These are phyloP conservation scores for Tuber microsphaerosporum DNA, from an alignment of 495 filamentous ascomycete genomes.

Conservation along the genomic window DNA sequence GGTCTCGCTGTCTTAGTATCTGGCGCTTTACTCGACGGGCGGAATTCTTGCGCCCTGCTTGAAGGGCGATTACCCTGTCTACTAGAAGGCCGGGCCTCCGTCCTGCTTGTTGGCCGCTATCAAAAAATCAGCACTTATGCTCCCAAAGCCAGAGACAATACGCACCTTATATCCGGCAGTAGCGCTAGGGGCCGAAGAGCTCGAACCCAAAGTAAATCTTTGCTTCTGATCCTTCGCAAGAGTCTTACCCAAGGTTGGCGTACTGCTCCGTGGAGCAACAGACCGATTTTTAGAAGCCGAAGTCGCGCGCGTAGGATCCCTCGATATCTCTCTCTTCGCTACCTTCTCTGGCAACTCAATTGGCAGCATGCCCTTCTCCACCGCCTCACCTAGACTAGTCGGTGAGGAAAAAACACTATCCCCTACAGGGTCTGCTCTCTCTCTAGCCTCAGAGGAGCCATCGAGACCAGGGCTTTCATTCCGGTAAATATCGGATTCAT, in stretches of 20 bases:
- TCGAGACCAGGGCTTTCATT: slow-evolving; percentile 9
- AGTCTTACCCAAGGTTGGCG: neutral
- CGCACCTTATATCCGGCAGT: neutral
- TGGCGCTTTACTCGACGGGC: neutral
- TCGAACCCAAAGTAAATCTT: neutral
- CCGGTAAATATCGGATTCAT: slow-evolving; percentile 9
- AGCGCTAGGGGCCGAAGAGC: neutral
- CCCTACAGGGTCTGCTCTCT: neutral
- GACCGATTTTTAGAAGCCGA: neutral
- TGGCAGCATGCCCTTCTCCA: neutral
- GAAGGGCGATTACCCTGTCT: neutral
- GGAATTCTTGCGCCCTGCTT: neutral
- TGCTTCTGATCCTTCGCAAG: neutral
- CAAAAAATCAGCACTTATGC: neutral
- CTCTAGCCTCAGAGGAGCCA: slow-evolving; percentile 8
- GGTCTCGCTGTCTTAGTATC: neutral
- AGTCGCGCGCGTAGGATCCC: neutral
- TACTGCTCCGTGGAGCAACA: neutral
- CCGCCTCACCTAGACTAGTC: neutral
- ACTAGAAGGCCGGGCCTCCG: neutral
- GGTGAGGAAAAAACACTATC: neutral
- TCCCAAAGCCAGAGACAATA: neutral
- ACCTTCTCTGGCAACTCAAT: neutral
- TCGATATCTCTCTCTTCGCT: neutral
- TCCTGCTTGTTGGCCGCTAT: neutral